Evolutionary conservation across 2,329 filamentous ascomycete species (phyloP), one percentile per base, ranked within the genome.

Genomic region (Neopestalotiopsis sp.): DNA sequence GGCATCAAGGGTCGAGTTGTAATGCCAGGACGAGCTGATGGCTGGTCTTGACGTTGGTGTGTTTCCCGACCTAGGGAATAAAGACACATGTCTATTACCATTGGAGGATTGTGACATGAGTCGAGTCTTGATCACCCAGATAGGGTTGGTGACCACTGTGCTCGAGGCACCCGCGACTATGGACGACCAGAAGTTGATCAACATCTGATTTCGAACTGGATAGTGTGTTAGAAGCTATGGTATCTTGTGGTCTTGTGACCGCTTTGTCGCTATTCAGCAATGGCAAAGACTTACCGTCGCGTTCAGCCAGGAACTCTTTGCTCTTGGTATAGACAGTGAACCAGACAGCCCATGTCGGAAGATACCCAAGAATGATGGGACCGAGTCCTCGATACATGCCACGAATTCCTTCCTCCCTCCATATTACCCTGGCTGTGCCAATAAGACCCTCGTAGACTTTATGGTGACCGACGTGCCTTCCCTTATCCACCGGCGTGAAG

Each of bases 111-210:
- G 96, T 49, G 96, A 97, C 96, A 98, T 98, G 74, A 99, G 88
- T 73, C 96, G 89, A 63, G 96, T 99, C 83, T 99, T 99, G 84
- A 99, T 97, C 49, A 99, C 96, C 96, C 96, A 99, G 70, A 99
- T 99, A 0, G 96, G 96, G 80, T 98, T 99, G 30, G 96, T 99
- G 71, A 92, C 92, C 71, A 98, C 87, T 4, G 96, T 99, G 73
- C 95, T 98, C 83, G 93, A 97, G 70, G 91, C 94, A 66, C 96
- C 96, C 30, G 95, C 96, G 68, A 94, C 88, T 70, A 99, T 89
- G 10, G 96, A 97, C 28, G 96, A 96, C 85, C 93, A 95, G 73
- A 96, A 92, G 77, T 94, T 94, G 75, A 95, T 89, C 59, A 94
- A 79, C 83, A 93, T 91, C 76, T 89, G 89, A 78, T 94, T 95